Base-by-base conservation (phyloP, 768 basidiomycete genomes). In the Neoboletus brunneissimus region DNA sequence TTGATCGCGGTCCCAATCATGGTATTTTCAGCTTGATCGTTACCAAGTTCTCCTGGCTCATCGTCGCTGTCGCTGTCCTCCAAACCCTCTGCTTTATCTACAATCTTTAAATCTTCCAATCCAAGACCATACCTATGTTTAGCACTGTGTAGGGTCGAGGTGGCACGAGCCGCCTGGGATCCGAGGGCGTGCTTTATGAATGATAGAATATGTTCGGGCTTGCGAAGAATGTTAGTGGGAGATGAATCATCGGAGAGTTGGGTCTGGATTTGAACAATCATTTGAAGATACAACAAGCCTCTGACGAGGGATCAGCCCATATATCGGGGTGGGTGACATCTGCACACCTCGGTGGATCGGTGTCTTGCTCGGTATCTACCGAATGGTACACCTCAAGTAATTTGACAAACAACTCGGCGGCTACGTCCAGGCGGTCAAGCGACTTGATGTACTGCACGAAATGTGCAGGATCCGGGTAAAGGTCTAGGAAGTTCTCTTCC, bases 101-200 rank as follows among this genome's bases (percentile, higher is more conserved):
- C 67, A 35, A 79, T 75, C 37, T 73, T 72, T 15, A 79, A 67
- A 57, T 76, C 74, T 31, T 70, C 63, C 47, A 73, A 61, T 18
- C 65, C 64, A 23, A 75, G 69, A 38, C 68, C 71, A 20, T 44
- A 53, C 22, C 51, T 48, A 15, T 7, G 51, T 43, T 48, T 37
- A 8, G 34, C 13, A 48, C 55, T 55, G 58, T 60, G 31, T n/a
- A n/a, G 3, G 42, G 50, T 31, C 34, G 54, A 32, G 4, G 54
- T 31, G 3, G 29, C 23, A 41, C 16, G 41, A 25, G 47, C 25
- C 16, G 35, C 45, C 18, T 70, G 65, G 5, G 83, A 73, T 47
- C 85, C 82, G 5, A 97, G 73, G 1, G 89, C 88, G 56, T 91
- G 85, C 53, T 87, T 88, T 25, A 98, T 78, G 66, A 97, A 97